phyloP scores from a whole-genome alignment of 2,329 filamentous ascomycete species.

The Cladobotryum protrusum region DNA sequence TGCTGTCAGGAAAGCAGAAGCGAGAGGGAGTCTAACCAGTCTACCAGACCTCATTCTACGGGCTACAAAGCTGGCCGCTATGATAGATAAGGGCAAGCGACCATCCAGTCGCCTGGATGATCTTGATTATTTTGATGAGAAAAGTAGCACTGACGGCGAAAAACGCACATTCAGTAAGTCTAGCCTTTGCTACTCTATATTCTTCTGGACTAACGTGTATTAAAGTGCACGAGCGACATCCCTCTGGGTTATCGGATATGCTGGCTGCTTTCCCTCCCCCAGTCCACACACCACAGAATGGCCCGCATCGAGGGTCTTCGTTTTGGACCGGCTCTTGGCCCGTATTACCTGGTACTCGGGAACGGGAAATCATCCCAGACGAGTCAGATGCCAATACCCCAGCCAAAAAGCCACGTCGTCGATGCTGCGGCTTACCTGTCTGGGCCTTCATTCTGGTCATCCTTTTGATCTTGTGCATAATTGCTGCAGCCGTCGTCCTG shows the following conservation, averaged over 20 bases:
- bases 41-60: slow-evolving; percentile 84
- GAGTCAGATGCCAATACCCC: slow-evolving; percentile 16
- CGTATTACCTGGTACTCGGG: slow-evolving; percentile 23
- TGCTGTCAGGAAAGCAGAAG: slow-evolving; percentile 72
- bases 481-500: slow-evolving; percentile 76
- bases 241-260: slow-evolving; percentile 57
- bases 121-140: slow-evolving; percentile 43
- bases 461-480: slow-evolving; percentile 61
- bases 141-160: slow-evolving; percentile 32
- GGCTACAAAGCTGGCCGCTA: slow-evolving; percentile 78
- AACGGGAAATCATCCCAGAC: slow-evolving; percentile 1
- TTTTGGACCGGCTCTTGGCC: slow-evolving; percentile 44
- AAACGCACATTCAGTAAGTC: slow-evolving; percentile 35
- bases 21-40: slow-evolving; percentile 84
- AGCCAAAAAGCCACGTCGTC: slow-evolving; percentile 40
- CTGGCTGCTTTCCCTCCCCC: slow-evolving; percentile 59
- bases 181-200: not conserved
- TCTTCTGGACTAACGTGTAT: slow-evolving; percentile 1
- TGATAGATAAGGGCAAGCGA: slow-evolving; percentile 74
- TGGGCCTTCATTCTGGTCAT: slow-evolving; percentile 67
- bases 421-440: slow-evolving; percentile 77
- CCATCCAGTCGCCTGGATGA: slow-evolving; percentile 54
- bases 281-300: slow-evolving; percentile 39
- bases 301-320: slow-evolving; percentile 22
- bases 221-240: slow-evolving; percentile 37